A percentile compares a stretch with the other conserved stretches of the same genome.
Conservation (phyloP, 805 yeast genomes). For the Novakomyces olei region DNA sequence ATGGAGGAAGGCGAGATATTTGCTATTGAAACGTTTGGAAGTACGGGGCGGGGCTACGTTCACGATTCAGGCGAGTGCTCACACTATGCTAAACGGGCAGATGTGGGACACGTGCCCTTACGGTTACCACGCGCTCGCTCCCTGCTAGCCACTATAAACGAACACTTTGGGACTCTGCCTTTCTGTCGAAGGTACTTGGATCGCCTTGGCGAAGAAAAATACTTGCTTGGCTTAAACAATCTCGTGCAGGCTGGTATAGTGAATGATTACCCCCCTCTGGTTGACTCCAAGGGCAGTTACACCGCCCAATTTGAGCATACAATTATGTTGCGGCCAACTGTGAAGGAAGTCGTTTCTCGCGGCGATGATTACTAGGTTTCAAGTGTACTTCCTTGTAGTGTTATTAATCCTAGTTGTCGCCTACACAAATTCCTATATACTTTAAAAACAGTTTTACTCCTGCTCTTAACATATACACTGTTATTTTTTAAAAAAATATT, state of each 20-base stretch:
- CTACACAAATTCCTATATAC: too few relatives aligned
- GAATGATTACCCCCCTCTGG: conserved; percentile 82
- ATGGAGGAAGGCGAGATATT: conserved; percentile 98
- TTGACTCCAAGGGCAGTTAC: conserved; percentile 61
- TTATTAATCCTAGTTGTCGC: too few relatives aligned
- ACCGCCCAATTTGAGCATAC: conserved; percentile 98
- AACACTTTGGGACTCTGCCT: conserved; percentile 80
- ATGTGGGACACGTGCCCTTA: conserved; percentile 28
- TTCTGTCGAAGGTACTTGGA: conserved; percentile 92
- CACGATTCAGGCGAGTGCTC: conserved; percentile 76
- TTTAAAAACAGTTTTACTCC: too few relatives aligned
- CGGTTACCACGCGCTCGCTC: conserved; percentile 45
- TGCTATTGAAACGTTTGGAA: conserved; percentile 95
- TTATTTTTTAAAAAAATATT: too few relatives aligned
- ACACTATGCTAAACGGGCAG: conserved; percentile 56
- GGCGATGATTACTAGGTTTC: conserved; percentile 64
- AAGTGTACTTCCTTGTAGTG: too few relatives aligned
- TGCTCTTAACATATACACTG: too few relatives aligned
- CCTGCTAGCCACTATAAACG: conserved; percentile 46
- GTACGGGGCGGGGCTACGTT: conserved; percentile 88
- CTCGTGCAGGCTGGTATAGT: conserved; percentile 73
- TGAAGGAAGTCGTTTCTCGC: conserved; percentile 81
- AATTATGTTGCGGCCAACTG: conserved; percentile 56
- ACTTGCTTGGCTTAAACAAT: conserved; percentile 61
- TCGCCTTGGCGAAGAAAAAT: conserved; percentile 76